Percentiles rank a stretch among this genome's conserved stretches.
These are phyloP conservation scores for Podospora pseudocomata DNA, from an alignment of 495 filamentous ascomycete genomes.

Conservation along the genomic window DNA sequence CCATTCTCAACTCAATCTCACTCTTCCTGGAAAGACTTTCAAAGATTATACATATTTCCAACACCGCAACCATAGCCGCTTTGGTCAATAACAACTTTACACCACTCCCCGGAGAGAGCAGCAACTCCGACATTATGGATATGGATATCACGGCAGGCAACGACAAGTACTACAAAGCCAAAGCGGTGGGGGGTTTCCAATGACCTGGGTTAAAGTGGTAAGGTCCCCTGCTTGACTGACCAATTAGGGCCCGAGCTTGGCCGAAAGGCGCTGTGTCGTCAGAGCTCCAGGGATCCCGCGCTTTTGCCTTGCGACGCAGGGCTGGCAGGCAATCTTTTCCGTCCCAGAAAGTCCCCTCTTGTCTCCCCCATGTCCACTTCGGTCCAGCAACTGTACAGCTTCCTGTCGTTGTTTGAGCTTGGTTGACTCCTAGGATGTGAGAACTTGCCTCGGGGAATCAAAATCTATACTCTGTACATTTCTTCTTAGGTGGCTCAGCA, in stretches of 20 bases:
- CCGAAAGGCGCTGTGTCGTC: constrained; percentile 22
- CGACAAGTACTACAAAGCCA: background rate
- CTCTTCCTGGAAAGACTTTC: background rate
- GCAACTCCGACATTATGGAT: background rate
- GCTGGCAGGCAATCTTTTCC: constrained; percentile 27
- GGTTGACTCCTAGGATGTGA: constrained; percentile 20
- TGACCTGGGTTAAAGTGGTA: constrained; percentile 1
- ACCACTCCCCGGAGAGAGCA: background rate
- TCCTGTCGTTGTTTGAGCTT: constrained; percentile 5
- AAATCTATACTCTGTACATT: background rate
- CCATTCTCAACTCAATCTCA: background rate
- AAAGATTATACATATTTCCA: too few relatives aligned
- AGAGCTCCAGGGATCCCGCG: constrained; percentile 24
- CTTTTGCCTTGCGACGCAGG: constrained; percentile 19
- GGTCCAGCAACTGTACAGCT: constrained; percentile 9
- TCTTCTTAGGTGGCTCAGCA: background rate
- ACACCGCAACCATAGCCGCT: too few relatives aligned
- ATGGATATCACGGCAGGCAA: background rate
- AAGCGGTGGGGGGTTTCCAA: background rate
- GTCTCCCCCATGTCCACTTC: constrained; percentile 20
- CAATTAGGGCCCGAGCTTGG: constrained; percentile 2
- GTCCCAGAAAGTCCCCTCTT: constrained; percentile 20
- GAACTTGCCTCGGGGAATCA: background rate
- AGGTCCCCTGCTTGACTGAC: constrained; percentile 5
- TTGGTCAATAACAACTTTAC: too few relatives aligned